Evolutionary conservation across 83 land plant species (phyloP).

Genomic region (Picea abies): DNA sequence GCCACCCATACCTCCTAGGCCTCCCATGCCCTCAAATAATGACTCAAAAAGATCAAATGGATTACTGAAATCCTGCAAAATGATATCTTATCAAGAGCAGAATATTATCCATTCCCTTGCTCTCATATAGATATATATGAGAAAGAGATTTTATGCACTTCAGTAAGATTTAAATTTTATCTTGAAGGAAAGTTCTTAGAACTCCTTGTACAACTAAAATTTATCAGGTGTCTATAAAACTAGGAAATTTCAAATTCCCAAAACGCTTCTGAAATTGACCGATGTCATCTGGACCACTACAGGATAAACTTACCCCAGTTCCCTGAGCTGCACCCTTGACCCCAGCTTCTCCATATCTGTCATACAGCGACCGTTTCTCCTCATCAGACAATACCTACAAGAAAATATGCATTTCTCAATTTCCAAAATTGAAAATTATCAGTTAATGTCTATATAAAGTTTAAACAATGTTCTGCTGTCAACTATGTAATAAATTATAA

Average conservation of each 20-base stretch:
- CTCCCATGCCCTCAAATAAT: constrained; percentile 89
- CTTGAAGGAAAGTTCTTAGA: no score
- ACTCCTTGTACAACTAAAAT: no score
- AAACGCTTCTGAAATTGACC: no score
- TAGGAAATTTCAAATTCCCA: no score
- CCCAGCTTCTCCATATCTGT: constrained; percentile 91
- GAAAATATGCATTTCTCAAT: not conserved
- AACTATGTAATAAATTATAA: not conserved
- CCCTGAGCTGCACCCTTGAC: constrained; percentile 77
- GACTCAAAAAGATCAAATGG: constrained; percentile 97
- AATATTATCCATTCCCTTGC: no score
- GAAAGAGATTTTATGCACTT: not conserved
- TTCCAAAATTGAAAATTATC: not conserved
- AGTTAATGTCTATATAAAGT: not conserved
- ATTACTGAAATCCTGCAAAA: constrained; percentile 82
- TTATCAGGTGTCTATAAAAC: no score
- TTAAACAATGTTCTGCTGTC: not conserved
- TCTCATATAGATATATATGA: not conserved
- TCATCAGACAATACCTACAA: constrained; percentile 88
- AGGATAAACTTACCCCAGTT: constrained; percentile 55
- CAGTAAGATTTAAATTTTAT: no score
- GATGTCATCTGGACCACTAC: constrained; percentile 1
- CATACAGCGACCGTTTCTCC: constrained; percentile 86
- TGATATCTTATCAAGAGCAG: constrained; percentile 3
- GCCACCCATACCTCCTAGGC: constrained; percentile 79